Evolutionary conservation across 1,284 basidiomycete genomes (phyloP).

Genomic region (Megacollybia platyphylla): DNA sequence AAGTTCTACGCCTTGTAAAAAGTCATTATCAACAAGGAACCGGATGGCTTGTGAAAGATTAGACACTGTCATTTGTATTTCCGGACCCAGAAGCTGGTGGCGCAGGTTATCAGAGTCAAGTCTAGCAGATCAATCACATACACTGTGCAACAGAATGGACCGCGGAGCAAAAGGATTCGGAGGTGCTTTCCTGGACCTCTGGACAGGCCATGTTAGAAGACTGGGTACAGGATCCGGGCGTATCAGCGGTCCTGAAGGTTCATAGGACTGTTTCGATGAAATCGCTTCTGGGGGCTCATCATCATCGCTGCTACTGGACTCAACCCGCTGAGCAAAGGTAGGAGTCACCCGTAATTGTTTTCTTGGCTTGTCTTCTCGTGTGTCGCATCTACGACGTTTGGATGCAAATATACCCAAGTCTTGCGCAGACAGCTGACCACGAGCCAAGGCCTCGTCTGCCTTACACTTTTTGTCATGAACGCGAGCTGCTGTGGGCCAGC

Average conservation of each 20-base stretch:
- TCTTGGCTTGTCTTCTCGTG: constrained; percentile 9
- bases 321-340: constrained; percentile 4
- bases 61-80: constrained; percentile 83
- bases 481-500: constrained; percentile 64
- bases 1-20: constrained; percentile 75
- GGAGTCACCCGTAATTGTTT: constrained; percentile 8
- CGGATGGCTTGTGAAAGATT: constrained; percentile 90
- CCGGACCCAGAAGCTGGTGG: constrained; percentile 67
- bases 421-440: constrained; percentile 58
- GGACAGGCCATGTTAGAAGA: constrained; percentile 13
- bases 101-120: background rate
- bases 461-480: constrained; percentile 71
- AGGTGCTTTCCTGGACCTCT: constrained; percentile 40
- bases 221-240: constrained; percentile 2
- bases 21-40: constrained; percentile 89
- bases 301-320: constrained; percentile 19
- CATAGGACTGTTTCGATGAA: constrained; percentile 38
- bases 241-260: constrained; percentile 5
- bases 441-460: constrained; percentile 60
- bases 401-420: constrained; percentile 24
- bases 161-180: constrained; percentile 60
- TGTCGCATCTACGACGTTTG: constrained; percentile 21
- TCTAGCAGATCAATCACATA: constrained; percentile 22
- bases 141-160: constrained; percentile 63
- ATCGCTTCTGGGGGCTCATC: constrained; percentile 45